Evolutionary conservation across 1,284 basidiomycete species (phyloP), one percentile per base, ranked within the genome.

Genomic region (Cutaneotrichosporon cutaneum): DNA sequence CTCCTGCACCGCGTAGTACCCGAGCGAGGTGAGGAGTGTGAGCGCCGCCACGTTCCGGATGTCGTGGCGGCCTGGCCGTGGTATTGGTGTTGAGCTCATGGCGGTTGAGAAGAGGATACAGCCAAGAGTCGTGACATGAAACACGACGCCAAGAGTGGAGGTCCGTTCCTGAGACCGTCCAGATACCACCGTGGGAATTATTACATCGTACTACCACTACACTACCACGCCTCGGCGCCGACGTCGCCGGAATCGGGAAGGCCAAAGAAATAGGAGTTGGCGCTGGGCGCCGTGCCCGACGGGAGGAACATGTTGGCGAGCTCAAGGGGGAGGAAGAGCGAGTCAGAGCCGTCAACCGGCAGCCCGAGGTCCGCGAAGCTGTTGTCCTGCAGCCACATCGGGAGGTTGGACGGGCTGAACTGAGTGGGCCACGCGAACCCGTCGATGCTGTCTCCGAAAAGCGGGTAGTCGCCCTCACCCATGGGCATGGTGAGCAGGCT

Each of bases 271-370:
- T 72, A 70, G 8, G 61, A 2, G 22, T 24, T 60, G 5, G 63
- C 69, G 27, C 71, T 74, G 21, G 71, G 71, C 16, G 70, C 68
- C 5, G 69, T 69, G 2, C 70, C 69, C 0, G 70, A 66, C 0
- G 76, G 77, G 22, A 80, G 57, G 66, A 80, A 80, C 73, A 79
- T 73, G 65, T 77, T 78, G 10, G 78, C 78, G 6, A 80, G 70
- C 72, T 79, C 78, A n/a, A 74, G 72, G 5, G 77, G 88, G 60
- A 94, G 77, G 81, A 94, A 94, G 58, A 94, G 88, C 8, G 89
- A 90, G 70, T 94, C 92, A 6, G 88, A 90, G 51, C 91, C 92
- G 70, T 93, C 92, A 50, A 87, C 83, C n/a, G 92, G 92, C 54
- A 94, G 80, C 18, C 92, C 91, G 7, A 94, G 85, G 76, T 94